phyloP scores from a whole-genome alignment of 2,329 filamentous ascomycete genomes.

The Fusarium sp. region DNA sequence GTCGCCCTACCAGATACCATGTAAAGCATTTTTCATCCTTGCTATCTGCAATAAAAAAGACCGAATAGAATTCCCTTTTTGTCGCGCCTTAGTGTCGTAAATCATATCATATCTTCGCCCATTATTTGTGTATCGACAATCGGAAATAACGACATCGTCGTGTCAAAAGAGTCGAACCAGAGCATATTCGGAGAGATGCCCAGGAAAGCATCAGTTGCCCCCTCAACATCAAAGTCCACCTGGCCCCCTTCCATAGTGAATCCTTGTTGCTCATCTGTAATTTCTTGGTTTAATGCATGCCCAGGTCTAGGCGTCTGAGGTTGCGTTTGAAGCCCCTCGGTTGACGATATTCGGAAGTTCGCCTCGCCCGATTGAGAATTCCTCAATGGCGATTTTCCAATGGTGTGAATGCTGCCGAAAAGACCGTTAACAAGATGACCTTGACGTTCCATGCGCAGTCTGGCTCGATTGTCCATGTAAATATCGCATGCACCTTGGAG shows the following conservation, averaged over 20 bases:
- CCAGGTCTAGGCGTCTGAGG: slow-evolving; percentile 6
- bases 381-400: slow-evolving; percentile 24
- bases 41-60: neutral
- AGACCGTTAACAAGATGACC: slow-evolving; percentile 40
- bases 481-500: slow-evolving; percentile 39
- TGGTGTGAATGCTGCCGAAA: slow-evolving; percentile 40
- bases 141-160: slow-evolving; percentile 43
- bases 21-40: neutral
- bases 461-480: slow-evolving; percentile 39
- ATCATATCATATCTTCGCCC: slow-evolving; percentile 5
- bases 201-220: slow-evolving; percentile 35
- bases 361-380: neutral
- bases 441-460: slow-evolving; percentile 41
- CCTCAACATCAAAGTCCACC: slow-evolving; percentile 13
- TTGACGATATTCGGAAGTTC: neutral
- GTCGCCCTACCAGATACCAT: neutral
- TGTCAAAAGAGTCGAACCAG: slow-evolving; percentile 45
- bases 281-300: neutral
- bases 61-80: neutral
- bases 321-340: neutral
- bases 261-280: slow-evolving; percentile 7
- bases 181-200: slow-evolving; percentile 43
- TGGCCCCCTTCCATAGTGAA: neutral
- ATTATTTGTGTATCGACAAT: slow-evolving; percentile 42
- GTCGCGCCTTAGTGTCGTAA: neutral